A percentile compares a stretch with the other conserved stretches of the same genome.
These are phyloP conservation scores for Ilyonectria destructans DNA, from an alignment of 2,329 filamentous ascomycete species.

Conservation along the genomic window DNA sequence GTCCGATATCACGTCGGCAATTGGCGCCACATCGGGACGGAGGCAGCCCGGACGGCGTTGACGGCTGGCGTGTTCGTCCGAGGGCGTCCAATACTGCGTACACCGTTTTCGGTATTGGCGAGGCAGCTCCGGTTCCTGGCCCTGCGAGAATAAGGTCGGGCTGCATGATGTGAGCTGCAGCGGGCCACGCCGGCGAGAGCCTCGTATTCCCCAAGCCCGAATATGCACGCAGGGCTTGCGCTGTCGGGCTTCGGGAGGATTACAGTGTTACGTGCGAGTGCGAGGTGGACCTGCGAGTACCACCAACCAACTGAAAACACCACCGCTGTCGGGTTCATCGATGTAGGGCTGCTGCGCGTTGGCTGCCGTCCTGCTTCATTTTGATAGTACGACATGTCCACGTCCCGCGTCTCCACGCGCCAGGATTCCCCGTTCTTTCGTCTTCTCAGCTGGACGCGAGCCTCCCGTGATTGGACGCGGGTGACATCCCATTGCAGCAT, in stretches of 20 bases:
- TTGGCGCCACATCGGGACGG: constrained; percentile 8
- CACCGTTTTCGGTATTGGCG: too few species aligned
- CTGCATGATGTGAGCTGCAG: constrained; percentile 18
- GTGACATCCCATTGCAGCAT: neutral
- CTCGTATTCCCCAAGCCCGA: constrained; percentile 27
- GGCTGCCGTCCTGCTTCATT: constrained; percentile 5
- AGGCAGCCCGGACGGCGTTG: neutral
- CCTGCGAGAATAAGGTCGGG: constrained; percentile 12
- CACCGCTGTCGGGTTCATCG: constrained; percentile 4
- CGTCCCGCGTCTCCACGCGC: neutral
- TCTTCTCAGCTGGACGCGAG: neutral
- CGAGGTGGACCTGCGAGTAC: neutral
- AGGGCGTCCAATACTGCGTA: neutral
- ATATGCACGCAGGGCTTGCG: constrained; percentile 21
- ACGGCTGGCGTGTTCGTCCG: neutral
- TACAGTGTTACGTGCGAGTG: neutral
- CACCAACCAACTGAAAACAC: neutral
- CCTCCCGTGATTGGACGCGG: neutral
- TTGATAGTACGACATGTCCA: neutral
- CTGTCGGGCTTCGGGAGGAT: constrained; percentile 2
- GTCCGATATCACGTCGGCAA: constrained; percentile 20
- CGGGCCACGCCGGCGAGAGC: constrained; percentile 9
- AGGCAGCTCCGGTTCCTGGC: constrained; percentile 15
- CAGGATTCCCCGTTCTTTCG: neutral
- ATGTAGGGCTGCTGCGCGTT: constrained; percentile 20